Evolutionary conservation across 371 early-diverging fungal species (phyloP).

Genomic region (Mucor saturninus): DNA sequence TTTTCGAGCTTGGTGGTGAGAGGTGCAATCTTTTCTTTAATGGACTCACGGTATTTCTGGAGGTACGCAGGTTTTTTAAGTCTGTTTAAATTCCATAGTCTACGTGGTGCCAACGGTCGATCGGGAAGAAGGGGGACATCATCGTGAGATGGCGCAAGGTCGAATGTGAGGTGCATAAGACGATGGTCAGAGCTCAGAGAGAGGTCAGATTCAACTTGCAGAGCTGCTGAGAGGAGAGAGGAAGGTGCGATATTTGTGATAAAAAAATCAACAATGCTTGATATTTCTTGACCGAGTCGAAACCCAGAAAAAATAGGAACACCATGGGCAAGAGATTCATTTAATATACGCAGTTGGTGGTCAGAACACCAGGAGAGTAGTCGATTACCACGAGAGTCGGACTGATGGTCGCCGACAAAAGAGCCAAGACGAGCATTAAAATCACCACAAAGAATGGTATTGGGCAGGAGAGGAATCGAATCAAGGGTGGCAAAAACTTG

Average conservation of each 20-base stretch:
- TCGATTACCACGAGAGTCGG: constrained; percentile 3
- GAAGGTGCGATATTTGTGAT: background rate
- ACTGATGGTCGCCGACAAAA: constrained; percentile 1
- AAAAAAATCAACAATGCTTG: constrained; percentile 17
- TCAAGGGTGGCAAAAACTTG: constrained; percentile 1
- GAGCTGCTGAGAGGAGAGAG: background rate
- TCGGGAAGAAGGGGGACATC: no score
- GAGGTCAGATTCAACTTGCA: constrained; percentile 5
- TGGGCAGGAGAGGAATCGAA: constrained; percentile 4
- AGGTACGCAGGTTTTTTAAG: no score
- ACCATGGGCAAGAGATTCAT: constrained; percentile 1
- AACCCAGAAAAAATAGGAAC: constrained; percentile 4
- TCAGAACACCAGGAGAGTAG: background rate
- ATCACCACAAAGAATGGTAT: constrained; percentile 24
- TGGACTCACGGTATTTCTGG: no score
- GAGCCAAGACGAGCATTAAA: constrained; percentile 16
- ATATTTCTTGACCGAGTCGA: background rate
- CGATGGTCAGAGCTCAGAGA: constrained; percentile 3
- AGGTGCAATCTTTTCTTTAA: no score
- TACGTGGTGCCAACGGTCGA: no score
- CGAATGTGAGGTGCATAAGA: background rate
- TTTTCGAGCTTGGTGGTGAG: no score
- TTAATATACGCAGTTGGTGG: background rate
- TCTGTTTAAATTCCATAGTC: no score
- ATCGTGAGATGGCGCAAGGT: background rate